A percentile compares a stretch with the other conserved stretches of the same genome.
phyloP scores from a whole-genome alignment of 1,139 yeast species.

The Geotrichum aggregatum region DNA sequence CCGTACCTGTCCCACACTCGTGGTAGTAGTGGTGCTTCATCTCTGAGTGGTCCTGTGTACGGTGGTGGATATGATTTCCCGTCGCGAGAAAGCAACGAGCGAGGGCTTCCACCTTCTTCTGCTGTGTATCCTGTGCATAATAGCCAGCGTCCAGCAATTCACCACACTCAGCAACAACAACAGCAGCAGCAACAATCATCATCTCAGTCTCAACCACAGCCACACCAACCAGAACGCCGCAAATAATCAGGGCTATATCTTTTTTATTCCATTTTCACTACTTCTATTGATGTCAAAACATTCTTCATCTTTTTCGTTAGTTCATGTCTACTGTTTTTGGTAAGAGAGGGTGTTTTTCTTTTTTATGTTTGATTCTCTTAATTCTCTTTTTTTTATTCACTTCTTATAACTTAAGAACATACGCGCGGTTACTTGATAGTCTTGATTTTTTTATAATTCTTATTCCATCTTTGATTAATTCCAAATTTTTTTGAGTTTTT shows the following conservation, averaged over 20 bases:
- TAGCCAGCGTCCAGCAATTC: slow-evolving; percentile 4
- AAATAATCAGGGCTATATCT: too few relatives aligned
- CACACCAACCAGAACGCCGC: too few relatives aligned
- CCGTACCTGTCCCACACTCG: slow-evolving; percentile 14
- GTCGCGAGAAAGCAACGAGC: slow-evolving; percentile 30
- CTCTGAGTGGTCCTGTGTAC: background rate
- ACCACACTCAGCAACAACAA: background rate
- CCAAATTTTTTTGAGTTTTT: background rate
- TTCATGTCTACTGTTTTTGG: too few relatives aligned
- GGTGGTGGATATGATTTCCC: slow-evolving; percentile 23
- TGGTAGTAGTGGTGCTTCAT: slow-evolving; percentile 7
- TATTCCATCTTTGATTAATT: background rate
- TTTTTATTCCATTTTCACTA: too few relatives aligned
- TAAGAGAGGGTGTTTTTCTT: too few relatives aligned
- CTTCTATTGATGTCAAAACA: too few relatives aligned
- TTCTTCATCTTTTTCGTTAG: too few relatives aligned
- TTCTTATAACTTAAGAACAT: too few relatives aligned
- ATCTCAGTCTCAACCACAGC: too few relatives aligned
- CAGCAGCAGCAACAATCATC: background rate
- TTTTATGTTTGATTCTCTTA: too few relatives aligned
- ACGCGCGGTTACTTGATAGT: too few relatives aligned
- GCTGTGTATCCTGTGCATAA: background rate
- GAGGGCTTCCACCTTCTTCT: slow-evolving; percentile 22
- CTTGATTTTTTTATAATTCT: background rate
- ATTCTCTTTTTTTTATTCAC: too few relatives aligned